Evolutionary conservation across 2,329 filamentous ascomycete species (phyloP), one percentile per base, ranked within the genome.

Genomic region (Cytospora piceae): DNA sequence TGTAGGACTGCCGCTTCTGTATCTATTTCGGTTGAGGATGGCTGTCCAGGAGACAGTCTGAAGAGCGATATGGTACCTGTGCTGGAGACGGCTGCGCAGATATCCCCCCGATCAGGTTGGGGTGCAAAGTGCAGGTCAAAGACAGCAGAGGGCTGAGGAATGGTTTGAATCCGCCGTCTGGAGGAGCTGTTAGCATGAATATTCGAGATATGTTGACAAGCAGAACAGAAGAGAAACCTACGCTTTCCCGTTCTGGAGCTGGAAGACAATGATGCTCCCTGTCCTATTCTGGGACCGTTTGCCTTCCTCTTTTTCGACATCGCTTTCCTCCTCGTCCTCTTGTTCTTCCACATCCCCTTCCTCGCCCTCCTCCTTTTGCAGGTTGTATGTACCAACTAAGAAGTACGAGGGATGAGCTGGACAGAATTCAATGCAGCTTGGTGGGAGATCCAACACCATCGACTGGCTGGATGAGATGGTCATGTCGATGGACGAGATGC

Each of bases 111-210:
- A 61, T 81, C 75, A 2, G 72, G 69, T 60, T 77, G 73, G 1
- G 85, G 86, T 67, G 89, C 87, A 75, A 97, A 98, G 71, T 94
- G 92, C 34, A 97, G 80, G 74, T 97, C 94, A 61, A 97, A 84
- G 32, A 97, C 84, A 7, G 92, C 94, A 61, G 88, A 92, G 4
- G 87, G 84, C 27, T 91, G 87, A 6, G 80, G 72, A 5, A 89
- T 69, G 0, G 84, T 89, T 73, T 92, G 86, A 5, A 89, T 72
- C 64, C 83, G 79, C 2, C 75, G 76, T 70, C 87, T 90, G 67
- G 71, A 64, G 49, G 31, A 58, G 63, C 31, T 70, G 64, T 69
- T 66, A 70, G 64, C 69, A 68, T 68, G 58, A 66, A 54, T 65
- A 69, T 57, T 70, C 65, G 62, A 49, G 62, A 53, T 49, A 58